These are phyloP conservation scores for Aspergillus cavernicola DNA, from an alignment of 495 filamentous ascomycete species.

Conservation along the genomic window DNA sequence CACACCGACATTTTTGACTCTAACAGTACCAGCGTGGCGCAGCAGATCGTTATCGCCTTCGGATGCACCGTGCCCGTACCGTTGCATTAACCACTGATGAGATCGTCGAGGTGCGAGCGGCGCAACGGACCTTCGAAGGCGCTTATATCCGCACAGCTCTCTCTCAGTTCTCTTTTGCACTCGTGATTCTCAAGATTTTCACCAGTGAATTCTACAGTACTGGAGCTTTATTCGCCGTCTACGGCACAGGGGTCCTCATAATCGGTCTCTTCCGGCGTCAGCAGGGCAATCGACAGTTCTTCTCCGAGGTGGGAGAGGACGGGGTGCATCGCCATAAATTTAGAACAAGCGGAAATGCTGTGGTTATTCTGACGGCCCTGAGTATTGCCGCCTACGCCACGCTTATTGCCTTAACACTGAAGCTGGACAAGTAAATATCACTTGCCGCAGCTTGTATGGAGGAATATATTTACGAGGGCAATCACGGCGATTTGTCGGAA, in stretches of 20 bases:
- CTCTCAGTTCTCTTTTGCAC: slow-evolving; percentile 88
- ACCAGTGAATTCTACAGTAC: slow-evolving; percentile 92
- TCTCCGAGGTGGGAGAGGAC: slow-evolving; percentile 68
- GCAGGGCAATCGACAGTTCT: slow-evolving; percentile 92
- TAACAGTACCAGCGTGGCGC: slow-evolving; percentile 37
- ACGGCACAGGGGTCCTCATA: slow-evolving; percentile 78
- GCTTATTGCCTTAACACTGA: slow-evolving; percentile 70
- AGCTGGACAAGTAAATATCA: slow-evolving; percentile 32
- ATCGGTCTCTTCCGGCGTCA: slow-evolving; percentile 78
- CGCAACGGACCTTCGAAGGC: slow-evolving; percentile 94
- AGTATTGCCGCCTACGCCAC: slow-evolving; percentile 78
- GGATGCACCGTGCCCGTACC: slow-evolving; percentile 79
- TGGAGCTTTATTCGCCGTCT: slow-evolving; percentile 86
- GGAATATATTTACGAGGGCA: too few relatives aligned
- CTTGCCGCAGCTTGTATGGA: neutral
- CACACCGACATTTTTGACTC: neutral
- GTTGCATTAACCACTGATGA: slow-evolving; percentile 79
- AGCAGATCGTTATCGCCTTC: slow-evolving; percentile 53
- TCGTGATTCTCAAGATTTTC: slow-evolving; percentile 95
- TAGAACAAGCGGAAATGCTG: slow-evolving; percentile 75
- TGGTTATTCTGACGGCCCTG: slow-evolving; percentile 77
- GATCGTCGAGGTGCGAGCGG: slow-evolving; percentile 88
- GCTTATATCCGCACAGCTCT: slow-evolving; percentile 94
- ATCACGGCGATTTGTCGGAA: neutral
- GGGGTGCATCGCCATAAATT: slow-evolving; percentile 71